phyloP scores from a whole-genome alignment of 2,329 filamentous ascomycete species.

The Cladophialophora carrionii region DNA sequence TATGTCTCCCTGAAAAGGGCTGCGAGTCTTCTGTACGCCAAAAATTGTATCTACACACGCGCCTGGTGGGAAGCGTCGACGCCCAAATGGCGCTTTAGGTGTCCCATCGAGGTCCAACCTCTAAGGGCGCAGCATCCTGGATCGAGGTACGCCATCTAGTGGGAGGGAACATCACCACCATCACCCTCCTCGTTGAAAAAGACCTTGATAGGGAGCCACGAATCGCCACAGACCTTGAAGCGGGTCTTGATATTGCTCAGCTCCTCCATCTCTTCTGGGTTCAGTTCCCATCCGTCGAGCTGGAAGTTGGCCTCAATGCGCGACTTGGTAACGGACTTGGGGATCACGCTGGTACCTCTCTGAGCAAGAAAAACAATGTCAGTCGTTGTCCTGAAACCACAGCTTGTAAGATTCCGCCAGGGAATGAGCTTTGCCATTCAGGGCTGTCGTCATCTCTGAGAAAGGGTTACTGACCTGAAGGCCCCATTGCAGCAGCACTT shows the following conservation, averaged over 20 bases:
- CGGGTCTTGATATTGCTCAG: conserved; percentile 71
- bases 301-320: conserved; percentile 78
- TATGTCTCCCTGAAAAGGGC: neutral
- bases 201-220: conserved; percentile 65
- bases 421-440: neutral
- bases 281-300: conserved; percentile 73
- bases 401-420: neutral
- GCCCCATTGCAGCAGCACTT: conserved; percentile 80
- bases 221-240: conserved; percentile 80
- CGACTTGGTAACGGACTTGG: conserved; percentile 75
- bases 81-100: neutral
- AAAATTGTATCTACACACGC: neutral
- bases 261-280: conserved; percentile 70
- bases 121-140: neutral
- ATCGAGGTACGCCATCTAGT: conserved; percentile 15
- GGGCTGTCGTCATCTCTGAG: neutral
- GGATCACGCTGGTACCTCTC: conserved; percentile 75
- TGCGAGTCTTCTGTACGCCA: neutral
- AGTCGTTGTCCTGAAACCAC: conserved; percentile 2
- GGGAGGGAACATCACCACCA: conserved; percentile 31
- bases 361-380: conserved; percentile 7
- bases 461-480: conserved; percentile 46
- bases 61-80: neutral
- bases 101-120: neutral
- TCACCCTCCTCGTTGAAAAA: conserved; percentile 60